These are phyloP conservation scores for Trichoderma reesei DNA, from an alignment of 495 filamentous ascomycete genomes.

Conservation along the genomic window DNA sequence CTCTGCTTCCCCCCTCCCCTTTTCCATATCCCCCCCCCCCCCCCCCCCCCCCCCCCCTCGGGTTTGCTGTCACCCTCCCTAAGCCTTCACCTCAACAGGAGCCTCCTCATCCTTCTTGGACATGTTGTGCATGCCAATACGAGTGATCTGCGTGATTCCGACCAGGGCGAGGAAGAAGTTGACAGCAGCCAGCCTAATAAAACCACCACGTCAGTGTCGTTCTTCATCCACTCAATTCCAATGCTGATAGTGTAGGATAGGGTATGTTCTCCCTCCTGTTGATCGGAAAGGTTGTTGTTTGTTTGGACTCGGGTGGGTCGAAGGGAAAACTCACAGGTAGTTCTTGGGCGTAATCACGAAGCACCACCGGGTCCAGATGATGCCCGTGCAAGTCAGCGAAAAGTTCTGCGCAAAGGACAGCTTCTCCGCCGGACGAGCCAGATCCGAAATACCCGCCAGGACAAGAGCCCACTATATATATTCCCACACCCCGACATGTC, in stretches of 20 bases:
- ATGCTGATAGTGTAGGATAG: too few species aligned
- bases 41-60: too few species aligned
- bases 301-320: too few species aligned
- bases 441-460: constrained; percentile 83
- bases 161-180: constrained; percentile 96
- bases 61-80: too few species aligned
- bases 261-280: too few species aligned
- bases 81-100: constrained; percentile 24
- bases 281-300: too few species aligned
- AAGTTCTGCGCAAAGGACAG: constrained; percentile 87
- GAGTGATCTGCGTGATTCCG: constrained; percentile 67
- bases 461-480: constrained; percentile 84
- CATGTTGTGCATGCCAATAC: constrained; percentile 61
- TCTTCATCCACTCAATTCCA: not conserved
- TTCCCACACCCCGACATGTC: too few species aligned
- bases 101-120: constrained; percentile 42
- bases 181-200: constrained; percentile 70
- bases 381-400: constrained; percentile 78
- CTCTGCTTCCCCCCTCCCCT: too few species aligned
- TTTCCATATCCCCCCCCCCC: too few species aligned
- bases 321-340: constrained; percentile 58
- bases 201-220: not conserved
- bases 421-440: constrained; percentile 81
- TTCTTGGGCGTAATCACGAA: constrained; percentile 92
- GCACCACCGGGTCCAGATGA: constrained; percentile 98